A percentile compares a stretch with the other conserved stretches of the same genome.
Conservation (phyloP, 306 rosid genomes). For the Rosa rugosa region DNA sequence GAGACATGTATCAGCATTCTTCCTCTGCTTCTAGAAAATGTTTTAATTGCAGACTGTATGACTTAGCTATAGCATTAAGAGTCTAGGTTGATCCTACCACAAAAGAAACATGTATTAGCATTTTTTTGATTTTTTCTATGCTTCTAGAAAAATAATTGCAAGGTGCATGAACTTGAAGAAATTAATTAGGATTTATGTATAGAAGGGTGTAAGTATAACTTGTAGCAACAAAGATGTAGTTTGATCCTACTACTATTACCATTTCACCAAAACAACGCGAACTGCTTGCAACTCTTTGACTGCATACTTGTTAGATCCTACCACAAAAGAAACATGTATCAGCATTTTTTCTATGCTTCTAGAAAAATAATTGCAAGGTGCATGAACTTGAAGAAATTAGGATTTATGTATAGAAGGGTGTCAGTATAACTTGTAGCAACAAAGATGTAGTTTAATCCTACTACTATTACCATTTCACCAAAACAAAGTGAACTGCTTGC, state of each 20-base stretch:
- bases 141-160: background rate
- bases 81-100: background rate
- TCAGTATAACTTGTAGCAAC: background rate
- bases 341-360: background rate
- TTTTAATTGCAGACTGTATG: background rate
- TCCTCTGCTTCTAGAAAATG: background rate
- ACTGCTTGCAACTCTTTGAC: background rate
- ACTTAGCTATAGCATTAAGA: too few species aligned
- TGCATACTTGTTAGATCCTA: too few species aligned
- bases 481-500: background rate
- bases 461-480: background rate
- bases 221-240: background rate
- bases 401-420: background rate
- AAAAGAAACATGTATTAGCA: background rate
- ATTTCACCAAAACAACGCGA: slow-evolving; percentile 1
- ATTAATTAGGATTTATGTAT: background rate
- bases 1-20: background rate
- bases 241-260: background rate
- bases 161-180: background rate
- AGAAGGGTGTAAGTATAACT: background rate
- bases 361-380: background rate
- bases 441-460: background rate
- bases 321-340: background rate
- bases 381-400: background rate
- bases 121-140: background rate